phyloP scores from a whole-genome alignment of 306 rosid genomes.

The Cucurbita maxima region DNA sequence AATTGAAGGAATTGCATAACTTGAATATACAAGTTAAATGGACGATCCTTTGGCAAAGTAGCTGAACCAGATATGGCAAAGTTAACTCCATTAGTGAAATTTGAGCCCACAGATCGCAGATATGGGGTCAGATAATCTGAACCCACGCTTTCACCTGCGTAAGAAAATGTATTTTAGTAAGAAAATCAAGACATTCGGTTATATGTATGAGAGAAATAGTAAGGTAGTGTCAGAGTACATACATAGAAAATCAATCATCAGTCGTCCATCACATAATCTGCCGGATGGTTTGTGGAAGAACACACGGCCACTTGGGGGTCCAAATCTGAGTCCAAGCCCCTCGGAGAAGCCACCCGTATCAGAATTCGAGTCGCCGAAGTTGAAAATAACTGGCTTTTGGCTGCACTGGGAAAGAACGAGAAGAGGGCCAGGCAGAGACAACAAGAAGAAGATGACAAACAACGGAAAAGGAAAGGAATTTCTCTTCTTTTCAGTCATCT shows the following conservation, averaged over 20 bases:
- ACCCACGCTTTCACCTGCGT: conserved; percentile 8
- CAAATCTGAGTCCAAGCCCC: conserved; percentile 14
- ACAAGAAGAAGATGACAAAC: not conserved
- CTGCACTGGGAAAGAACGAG: not conserved
- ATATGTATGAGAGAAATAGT: not conserved
- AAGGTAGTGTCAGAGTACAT: not conserved
- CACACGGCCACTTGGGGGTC: conserved; percentile 14
- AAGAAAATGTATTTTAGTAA: not conserved
- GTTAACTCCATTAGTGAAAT: conserved; percentile 17
- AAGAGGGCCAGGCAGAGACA: not conserved
- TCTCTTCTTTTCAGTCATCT: not conserved
- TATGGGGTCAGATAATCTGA: conserved; percentile 6
- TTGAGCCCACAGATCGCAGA: conserved; percentile 12
- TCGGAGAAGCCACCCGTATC: conserved; percentile 20
- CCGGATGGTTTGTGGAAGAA: conserved; percentile 12
- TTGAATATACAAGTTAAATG: conserved; percentile 16
- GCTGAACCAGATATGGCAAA: conserved; percentile 17
- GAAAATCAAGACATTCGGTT: not conserved
- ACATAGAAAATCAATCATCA: conserved; percentile 23
- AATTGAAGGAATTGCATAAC: conserved; percentile 17
- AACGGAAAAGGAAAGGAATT: not conserved
- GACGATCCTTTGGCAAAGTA: conserved; percentile 6
- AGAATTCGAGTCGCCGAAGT: conserved; percentile 31
- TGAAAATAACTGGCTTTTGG: conserved; percentile 10
- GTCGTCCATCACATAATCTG: conserved; percentile 16